Conservation (phyloP, 1,284 basidiomycete genomes). For the Neolentinus lepideus region DNA sequence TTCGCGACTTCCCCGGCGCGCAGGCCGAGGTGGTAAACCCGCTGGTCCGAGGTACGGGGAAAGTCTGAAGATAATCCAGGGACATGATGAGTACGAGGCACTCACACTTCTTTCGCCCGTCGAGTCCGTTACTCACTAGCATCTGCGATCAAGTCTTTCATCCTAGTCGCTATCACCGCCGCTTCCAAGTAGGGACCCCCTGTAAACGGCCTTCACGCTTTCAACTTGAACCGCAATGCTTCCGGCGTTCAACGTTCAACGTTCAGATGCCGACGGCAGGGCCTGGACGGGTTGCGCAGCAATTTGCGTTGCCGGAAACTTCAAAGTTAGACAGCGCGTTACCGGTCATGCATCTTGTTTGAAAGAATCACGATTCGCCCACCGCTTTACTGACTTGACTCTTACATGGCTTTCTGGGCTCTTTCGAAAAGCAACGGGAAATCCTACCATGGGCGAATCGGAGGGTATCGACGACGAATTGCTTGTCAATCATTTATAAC, state of each 20-base stretch:
- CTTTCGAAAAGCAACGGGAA: no score
- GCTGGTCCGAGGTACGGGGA: slow-evolving; percentile 60
- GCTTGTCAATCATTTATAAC: no score
- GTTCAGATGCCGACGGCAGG: not conserved
- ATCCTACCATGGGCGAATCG: no score
- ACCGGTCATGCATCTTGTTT: no score
- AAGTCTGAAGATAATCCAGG: slow-evolving; percentile 43
- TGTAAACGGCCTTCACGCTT: not conserved
- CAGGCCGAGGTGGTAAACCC: slow-evolving; percentile 75
- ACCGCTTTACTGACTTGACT: no score
- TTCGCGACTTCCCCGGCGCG: slow-evolving; percentile 74
- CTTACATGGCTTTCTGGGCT: no score
- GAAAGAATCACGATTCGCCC: no score
- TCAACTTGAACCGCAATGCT: not conserved
- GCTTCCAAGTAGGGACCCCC: not conserved
- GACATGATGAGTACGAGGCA: slow-evolving; percentile 3
- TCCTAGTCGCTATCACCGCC: not conserved
- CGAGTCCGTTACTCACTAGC: not conserved
- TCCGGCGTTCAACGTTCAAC: no score
- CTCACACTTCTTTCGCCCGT: not conserved
- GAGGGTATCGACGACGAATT: no score
- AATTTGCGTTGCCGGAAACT: no score
- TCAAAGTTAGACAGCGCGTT: no score
- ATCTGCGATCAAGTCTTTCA: slow-evolving; percentile 3
- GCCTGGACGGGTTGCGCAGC: no score